Evolutionary conservation across 805 yeast genomes (phyloP), one percentile per base, ranked within the genome.

Genomic region (Starmerella khaoyaiensis): DNA sequence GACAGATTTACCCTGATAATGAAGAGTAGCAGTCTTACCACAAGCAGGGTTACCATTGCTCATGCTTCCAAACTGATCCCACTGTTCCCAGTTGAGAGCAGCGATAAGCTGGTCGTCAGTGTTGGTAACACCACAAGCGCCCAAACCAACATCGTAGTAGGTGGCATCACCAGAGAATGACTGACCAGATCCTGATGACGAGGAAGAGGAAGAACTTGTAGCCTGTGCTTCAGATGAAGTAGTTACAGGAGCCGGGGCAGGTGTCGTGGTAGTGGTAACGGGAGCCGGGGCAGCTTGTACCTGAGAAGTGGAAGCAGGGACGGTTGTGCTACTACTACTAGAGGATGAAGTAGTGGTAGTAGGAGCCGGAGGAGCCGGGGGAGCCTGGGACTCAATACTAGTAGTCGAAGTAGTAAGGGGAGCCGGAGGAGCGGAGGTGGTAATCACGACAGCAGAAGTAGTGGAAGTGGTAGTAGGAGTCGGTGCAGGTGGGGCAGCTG

Each of bases 51-150:
- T 60, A 38, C 65, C 62, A 47, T 69, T 61, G 55, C 63, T 64
- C 40, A 46, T 33, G 41, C 63, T 51, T 47, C 67, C 71, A 50
- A 58, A 68, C 24, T 19, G 33, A 35, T 46, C 31, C 32, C 38
- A 42, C 49, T 68, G 60, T 34, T 50, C 50, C 44, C 57, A 59
- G 39, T 71, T 65, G 46, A 72, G 57, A 27, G 79, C 79, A 29
- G 67, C 74, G 45, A 73, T 63, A 40, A 53, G 53, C 48, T 73
- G 79, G n/a, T 58, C 23, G 42, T 63, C 70, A 14, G 59, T 36
- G 58, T 57, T 64, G 42, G 61, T 51, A 30, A 47, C 41, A 28
- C 79, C 79, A 57, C 79, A 74, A 18, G 77, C 72, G 39, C 76
- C 79, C 31, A 61, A 56, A 11, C 63, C 63, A 22, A 53, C 48